Evolutionary conservation across 768 basidiomycete species (phyloP), one percentile per base, ranked within the genome.

Genomic region (Strobilomyces confusus): DNA sequence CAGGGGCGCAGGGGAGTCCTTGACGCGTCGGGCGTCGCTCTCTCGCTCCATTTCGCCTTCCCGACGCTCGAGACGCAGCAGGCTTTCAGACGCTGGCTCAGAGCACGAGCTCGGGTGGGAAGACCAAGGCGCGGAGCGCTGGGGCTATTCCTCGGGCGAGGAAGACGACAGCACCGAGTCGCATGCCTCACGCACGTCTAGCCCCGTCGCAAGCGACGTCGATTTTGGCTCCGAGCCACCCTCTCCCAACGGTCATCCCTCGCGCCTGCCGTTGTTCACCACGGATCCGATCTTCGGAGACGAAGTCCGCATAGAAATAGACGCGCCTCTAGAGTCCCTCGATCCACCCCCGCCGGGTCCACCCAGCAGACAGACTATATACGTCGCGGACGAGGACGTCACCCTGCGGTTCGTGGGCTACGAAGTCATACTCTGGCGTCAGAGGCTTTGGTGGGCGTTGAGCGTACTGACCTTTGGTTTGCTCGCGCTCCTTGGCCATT

Each of bases 101-200:
- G 84, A 87, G 30, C 70, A 83, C 64, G 83, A 76, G 20, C 57
- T 81, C 5, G 80, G 73, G 26, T 74, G 72, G 12, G 84, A 79
- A 4, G 79, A 80, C 25, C 82, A 82, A 36, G 77, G 73, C 53
- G 81, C 84, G 41, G 89, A 92, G 58, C 79, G 89, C n/a, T 94
- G 92, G 92, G 92, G 92, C 5, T 94, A 93, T 69, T 84, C 87
- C n/a, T 92, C 92, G 4, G 89, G 82, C 22, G 92, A 94, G 63
- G 89, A 80, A 53, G 79, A 87, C 61, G 81, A 82, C 22, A 76
- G 75, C 20, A 76, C 32, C 14, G 67, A 48, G 14, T 69, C 69
- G 29, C 38, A 51, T 20, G 29, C 30, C 17, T 65, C 67, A 15
- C 59, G 22, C n/a, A 14, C 56, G 25, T 57, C 67, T 17, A 63